Conservation (phyloP, 371 early-diverging fungal genomes). For the Batkoa obscura region DNA sequence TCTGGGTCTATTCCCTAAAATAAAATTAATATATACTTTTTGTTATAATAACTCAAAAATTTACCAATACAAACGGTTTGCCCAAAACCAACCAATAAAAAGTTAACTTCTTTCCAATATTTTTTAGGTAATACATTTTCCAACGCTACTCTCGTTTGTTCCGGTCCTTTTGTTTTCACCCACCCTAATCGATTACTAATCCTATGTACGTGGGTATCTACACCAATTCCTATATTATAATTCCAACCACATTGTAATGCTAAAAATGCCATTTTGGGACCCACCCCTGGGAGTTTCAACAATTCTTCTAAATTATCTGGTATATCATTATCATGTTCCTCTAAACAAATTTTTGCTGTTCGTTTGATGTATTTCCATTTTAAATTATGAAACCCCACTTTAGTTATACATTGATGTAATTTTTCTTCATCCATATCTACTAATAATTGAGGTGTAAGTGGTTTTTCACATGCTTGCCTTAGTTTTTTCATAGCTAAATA, state of each 20-base stretch:
- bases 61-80: slow-evolving; percentile 61
- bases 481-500: slow-evolving; percentile 53
- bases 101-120: slow-evolving; percentile 82
- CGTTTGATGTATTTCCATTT: slow-evolving; percentile 62
- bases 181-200: slow-evolving; percentile 84
- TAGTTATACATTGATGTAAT: slow-evolving; percentile 49
- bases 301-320: slow-evolving; percentile 65
- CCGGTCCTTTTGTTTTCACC: slow-evolving; percentile 60
- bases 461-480: slow-evolving; percentile 28
- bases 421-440: slow-evolving; percentile 27
- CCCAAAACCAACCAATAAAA: slow-evolving; percentile 88
- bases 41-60: slow-evolving; percentile 5
- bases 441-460: slow-evolving; percentile 33
- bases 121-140: slow-evolving; percentile 72
- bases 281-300: slow-evolving; percentile 81
- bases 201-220: slow-evolving; percentile 97
- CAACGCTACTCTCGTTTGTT: slow-evolving; percentile 61
- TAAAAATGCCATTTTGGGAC: slow-evolving; percentile 92
- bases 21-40: too few species aligned
- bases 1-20: neutral
- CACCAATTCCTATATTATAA: slow-evolving; percentile 80
- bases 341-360: slow-evolving; percentile 48
- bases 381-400: slow-evolving; percentile 82
- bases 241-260: slow-evolving; percentile 77
- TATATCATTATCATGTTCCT: slow-evolving; percentile 62